Conservation (phyloP, 192 early-diverging fungal species). For the Coemansia sp. region DNA sequence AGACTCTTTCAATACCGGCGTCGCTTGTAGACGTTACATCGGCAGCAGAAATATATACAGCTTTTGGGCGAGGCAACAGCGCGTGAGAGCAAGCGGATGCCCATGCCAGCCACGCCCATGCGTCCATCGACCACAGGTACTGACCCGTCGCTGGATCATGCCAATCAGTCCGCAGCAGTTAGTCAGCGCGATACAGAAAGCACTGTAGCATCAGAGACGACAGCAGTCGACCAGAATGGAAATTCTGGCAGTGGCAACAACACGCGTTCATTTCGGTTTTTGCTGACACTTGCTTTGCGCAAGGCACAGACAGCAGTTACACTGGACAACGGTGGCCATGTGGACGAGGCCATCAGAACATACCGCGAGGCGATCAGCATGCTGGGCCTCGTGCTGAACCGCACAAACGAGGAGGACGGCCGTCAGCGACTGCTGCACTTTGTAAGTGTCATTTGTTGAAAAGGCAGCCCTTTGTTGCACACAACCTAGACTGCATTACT, state of each 20-base stretch:
- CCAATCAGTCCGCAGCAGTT: constrained; percentile 2
- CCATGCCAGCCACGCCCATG: constrained; percentile 15
- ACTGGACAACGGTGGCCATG: constrained; percentile 50
- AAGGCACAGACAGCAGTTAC: constrained; percentile 57
- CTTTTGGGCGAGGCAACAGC: neutral
- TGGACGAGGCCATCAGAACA: constrained; percentile 51
- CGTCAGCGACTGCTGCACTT: constrained; percentile 55
- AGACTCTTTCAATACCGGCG: neutral
- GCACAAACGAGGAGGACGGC: constrained; percentile 51
- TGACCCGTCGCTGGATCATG: constrained; percentile 20
- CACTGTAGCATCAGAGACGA: constrained; percentile 7
- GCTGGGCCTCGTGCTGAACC: constrained; percentile 53
- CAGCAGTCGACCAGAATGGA: constrained; percentile 7
- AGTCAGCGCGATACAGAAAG: constrained; percentile 1
- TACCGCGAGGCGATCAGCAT: constrained; percentile 59
- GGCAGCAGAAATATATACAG: neutral
- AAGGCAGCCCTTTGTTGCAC: neutral
- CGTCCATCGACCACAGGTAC: constrained; percentile 19
- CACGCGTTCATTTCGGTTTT: constrained; percentile 56
- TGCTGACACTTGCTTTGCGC: constrained; percentile 53
- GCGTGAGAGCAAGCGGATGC: neutral
- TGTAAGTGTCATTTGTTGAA: constrained; percentile 33
- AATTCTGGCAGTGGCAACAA: constrained; percentile 30
- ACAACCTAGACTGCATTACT: constrained; percentile 8
- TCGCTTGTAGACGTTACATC: no score